Conservation (phyloP, 108 stramenopile species). For the Epithemia pelagica region DNA sequence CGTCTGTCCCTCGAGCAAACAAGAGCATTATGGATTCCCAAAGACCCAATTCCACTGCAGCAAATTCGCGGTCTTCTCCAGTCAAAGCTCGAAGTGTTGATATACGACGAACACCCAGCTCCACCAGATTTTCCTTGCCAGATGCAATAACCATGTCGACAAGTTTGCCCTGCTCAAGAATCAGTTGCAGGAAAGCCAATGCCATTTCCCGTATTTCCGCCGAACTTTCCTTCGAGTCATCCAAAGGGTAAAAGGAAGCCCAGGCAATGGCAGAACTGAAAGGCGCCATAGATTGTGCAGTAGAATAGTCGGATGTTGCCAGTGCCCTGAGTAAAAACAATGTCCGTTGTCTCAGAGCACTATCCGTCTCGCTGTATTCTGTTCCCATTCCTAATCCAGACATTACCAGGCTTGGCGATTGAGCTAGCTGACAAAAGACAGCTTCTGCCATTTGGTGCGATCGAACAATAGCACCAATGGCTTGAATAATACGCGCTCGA, state of each 20-base stretch:
- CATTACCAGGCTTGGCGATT: conserved; percentile 36
- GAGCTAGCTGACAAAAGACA: conserved; percentile 51
- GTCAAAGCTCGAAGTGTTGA: conserved; percentile 38
- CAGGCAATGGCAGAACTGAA: conserved; percentile 31
- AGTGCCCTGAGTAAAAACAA: conserved; percentile 70
- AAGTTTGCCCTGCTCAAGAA: conserved; percentile 32
- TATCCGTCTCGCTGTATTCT: conserved; percentile 6
- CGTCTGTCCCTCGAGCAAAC: conserved; percentile 43
- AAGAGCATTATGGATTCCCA: conserved; percentile 59
- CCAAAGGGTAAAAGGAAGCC: conserved; percentile 33
- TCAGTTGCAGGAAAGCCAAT: conserved; percentile 38
- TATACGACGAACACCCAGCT: conserved; percentile 55
- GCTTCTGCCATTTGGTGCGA: conserved; percentile 52
- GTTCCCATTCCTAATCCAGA: conserved; percentile 28
- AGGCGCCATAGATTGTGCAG: conserved; percentile 19
- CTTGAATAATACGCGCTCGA: conserved; percentile 63
- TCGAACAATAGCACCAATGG: conserved; percentile 57
- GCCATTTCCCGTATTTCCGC: conserved; percentile 72
- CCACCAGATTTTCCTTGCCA: conserved; percentile 35
- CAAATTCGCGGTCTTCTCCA: conserved; percentile 57
- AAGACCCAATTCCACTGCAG: conserved; percentile 52
- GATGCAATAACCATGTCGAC: conserved; percentile 30
- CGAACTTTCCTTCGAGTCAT: conserved; percentile 24
- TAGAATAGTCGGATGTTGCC: conserved; percentile 50
- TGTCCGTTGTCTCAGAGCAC: conserved; percentile 30